Evolutionary conservation across 108 stramenopile genomes (phyloP), one percentile per base, ranked within the genome.

Genomic region (Parmales sp.): DNA sequence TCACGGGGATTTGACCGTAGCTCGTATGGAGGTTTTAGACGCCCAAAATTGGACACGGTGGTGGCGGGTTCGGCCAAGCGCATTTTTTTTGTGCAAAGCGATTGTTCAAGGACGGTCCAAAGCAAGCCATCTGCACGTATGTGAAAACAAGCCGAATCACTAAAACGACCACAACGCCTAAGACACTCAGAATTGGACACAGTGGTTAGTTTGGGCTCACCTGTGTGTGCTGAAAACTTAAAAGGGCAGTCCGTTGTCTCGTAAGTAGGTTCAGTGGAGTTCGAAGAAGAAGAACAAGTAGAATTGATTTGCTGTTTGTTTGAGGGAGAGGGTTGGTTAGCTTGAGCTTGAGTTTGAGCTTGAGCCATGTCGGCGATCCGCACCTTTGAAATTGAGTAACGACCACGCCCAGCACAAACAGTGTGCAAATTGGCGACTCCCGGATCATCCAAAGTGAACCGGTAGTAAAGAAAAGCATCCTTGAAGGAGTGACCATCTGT

Each of bases 401-500:
- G n/a, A n/a, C n/a, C n/a, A n/a, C n/a, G n/a, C n/a, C n/a, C n/a
- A n/a, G 41, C 41, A 8, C 41, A 11, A 16, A 16, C 29, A 13
- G 8, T n/a, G 36, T 38, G 37, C 1, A 16, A 16, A n/a, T 44
- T 44, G 43, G 19, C 25, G 9, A 19, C 41, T 16, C 45, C 43
- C 19, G 44, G 23, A 5, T 44, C 67, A 19, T 68, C 67, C 19
- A 28, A 25, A 20, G 20, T 39, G 31, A 68, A 68, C 9, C 46
- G 20, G 26, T 68, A 68, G 6, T 49, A 48, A n/a, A 46, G 45
- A 29, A 49, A 68, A 8, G 45, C 13, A 48, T 68, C 67, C 54
- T 60, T 60, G 20, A 60, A 60, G 16, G 13, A 28, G 36, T 60
- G 54, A 11, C 54, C 54, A 29, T 60, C 54, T 3, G 54, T 60